phyloP scores from a whole-genome alignment of 192 early-diverging fungal species.

The Globomyces pollinis-pini region DNA sequence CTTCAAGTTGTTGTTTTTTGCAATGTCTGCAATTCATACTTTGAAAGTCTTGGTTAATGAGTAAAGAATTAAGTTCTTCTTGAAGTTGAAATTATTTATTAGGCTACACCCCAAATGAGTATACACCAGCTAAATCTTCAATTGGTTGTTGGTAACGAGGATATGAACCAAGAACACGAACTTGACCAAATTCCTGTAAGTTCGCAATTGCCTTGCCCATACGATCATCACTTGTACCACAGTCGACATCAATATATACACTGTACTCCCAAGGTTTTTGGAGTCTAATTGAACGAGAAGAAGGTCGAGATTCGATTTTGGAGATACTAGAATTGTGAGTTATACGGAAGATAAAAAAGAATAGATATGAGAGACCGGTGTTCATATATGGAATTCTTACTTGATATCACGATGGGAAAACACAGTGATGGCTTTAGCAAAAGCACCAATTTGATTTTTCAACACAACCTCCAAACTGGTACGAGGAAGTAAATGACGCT shows the following conservation, averaged over 20 bases:
- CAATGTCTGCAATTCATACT: no score
- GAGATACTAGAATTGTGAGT: constrained; percentile 14
- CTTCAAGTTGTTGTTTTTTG: neutral
- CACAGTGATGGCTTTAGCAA: constrained; percentile 16
- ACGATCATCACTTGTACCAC: constrained; percentile 5
- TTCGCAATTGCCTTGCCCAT: constrained; percentile 22
- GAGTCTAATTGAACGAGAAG: constrained; percentile 18
- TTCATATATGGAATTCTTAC: no score
- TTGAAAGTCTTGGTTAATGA: no score
- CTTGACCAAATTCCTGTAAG: constrained; percentile 23
- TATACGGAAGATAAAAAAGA: no score
- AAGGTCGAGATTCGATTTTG: constrained; percentile 29
- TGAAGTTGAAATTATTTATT: no score
- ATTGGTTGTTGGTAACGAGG: constrained; percentile 21
- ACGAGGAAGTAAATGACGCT: constrained; percentile 20
- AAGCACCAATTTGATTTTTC: constrained; percentile 21
- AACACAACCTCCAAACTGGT: constrained; percentile 20
- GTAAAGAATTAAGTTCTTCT: no score
- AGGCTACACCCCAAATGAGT: constrained; percentile 7
- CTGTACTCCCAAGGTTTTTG: constrained; percentile 29
- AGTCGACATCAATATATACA: constrained; percentile 30
- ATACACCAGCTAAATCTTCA: constrained; percentile 1
- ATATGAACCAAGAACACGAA: constrained; percentile 23
- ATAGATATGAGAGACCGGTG: no score
- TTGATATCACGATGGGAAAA: constrained; percentile 35